phyloP scores from a whole-genome alignment of 169 alveolate genomes.

The Theileria sp. region DNA sequence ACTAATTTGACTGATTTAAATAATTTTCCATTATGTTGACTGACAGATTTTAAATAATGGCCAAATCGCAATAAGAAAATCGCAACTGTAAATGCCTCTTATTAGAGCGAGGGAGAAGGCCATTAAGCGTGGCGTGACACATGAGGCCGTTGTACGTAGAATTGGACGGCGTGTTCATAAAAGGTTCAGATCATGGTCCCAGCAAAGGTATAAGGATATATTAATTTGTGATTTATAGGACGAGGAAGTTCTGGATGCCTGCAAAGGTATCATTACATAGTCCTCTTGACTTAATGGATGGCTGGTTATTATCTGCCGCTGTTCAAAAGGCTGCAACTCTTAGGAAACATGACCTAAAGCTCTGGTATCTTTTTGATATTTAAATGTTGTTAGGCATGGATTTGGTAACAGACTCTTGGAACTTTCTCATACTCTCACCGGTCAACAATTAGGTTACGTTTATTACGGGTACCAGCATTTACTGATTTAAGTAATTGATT shows the following conservation, averaged over 20 bases:
- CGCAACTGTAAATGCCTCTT: conserved; percentile 60
- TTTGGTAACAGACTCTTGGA: conserved; percentile 69
- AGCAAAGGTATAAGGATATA: conserved; percentile 66
- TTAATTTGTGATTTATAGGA: conserved; percentile 36
- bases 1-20: no score
- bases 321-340: conserved; percentile 84
- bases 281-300: conserved; percentile 76
- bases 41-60: not conserved
- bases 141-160: conserved; percentile 73
- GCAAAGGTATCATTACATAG: conserved; percentile 76
- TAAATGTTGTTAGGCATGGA: conserved; percentile 46
- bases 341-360: conserved; percentile 76
- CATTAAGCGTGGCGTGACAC: conserved; percentile 69
- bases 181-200: conserved; percentile 84
- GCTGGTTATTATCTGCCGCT: conserved; percentile 72
- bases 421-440: conserved; percentile 69
- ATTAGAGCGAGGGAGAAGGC: conserved; percentile 79
- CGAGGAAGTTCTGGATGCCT: conserved; percentile 83
- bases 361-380: conserved; percentile 65
- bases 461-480: conserved; percentile 71
- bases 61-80: not conserved
- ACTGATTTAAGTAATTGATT: not conserved
- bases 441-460: conserved; percentile 81
- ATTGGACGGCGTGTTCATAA: conserved; percentile 80
- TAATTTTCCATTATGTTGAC: not conserved